These are phyloP conservation scores for Emergomyces orientalis DNA, from an alignment of 2,329 filamentous ascomycete species.

Conservation along the genomic window DNA sequence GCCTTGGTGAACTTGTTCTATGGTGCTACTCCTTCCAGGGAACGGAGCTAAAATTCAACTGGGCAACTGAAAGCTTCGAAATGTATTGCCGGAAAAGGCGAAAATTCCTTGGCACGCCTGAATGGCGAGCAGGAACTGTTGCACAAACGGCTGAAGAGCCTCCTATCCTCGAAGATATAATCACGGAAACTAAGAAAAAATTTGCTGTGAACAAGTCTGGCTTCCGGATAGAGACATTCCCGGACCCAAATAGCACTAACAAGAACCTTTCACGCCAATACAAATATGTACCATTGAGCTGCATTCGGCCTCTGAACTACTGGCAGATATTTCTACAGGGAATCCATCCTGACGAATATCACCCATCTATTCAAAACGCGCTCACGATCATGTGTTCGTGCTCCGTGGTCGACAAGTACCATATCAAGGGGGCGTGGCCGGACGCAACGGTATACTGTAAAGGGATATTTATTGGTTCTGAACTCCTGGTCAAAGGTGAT, in stretches of 20 bases:
- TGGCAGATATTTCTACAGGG: conserved; percentile 44
- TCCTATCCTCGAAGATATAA: conserved; percentile 39
- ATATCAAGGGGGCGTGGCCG: conserved; percentile 47
- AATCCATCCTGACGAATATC: conserved; percentile 35
- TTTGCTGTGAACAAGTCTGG: conserved; percentile 43
- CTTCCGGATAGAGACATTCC: conserved; percentile 49
- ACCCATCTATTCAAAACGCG: conserved; percentile 47
- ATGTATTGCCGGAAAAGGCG: conserved; percentile 28
- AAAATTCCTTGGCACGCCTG: conserved; percentile 31
- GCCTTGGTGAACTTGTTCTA: conserved; percentile 49
- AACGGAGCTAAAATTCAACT: conserved; percentile 30
- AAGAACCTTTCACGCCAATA: conserved; percentile 47
- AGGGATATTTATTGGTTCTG: conserved; percentile 49
- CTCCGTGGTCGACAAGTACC: conserved; percentile 44
- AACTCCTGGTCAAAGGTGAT: conserved; percentile 48
- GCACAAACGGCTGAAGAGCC: conserved; percentile 43
- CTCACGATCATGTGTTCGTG: conserved; percentile 45
- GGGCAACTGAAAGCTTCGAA: conserved; percentile 21
- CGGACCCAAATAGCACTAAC: conserved; percentile 41
- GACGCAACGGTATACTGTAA: conserved; percentile 44
- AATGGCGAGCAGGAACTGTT: conserved; percentile 51
- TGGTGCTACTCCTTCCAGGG: conserved; percentile 36
- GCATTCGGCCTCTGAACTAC: conserved; percentile 46
- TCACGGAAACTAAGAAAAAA: conserved; percentile 31
- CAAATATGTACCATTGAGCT: conserved; percentile 46